Base-by-base conservation (phyloP, 108 stramenopile genomes). In the Pseudonitzschia delicatissima region DNA sequence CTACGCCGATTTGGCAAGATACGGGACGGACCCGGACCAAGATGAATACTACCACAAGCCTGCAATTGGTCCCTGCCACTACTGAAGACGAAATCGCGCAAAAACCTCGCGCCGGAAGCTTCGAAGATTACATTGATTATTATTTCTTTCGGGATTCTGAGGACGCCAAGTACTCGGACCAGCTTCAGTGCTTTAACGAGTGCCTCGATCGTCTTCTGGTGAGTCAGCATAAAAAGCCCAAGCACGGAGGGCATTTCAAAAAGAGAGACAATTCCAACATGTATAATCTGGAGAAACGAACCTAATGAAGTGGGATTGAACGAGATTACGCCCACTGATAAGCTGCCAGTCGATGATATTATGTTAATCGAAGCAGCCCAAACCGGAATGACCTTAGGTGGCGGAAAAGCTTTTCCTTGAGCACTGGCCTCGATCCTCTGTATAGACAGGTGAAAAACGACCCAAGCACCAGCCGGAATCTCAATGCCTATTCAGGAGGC, bases 401-500 rank as follows among this genome's bases (percentile, higher is more conserved):
- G 9, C 5, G 60, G 32, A 40, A 42, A 37, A 40, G 7, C 32
- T 26, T 12, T 36, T 26, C 18, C 11, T 40, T 18, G n/a, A 61
- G 13, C n/a, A 40, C 60, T 51, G 25, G 60, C 37, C 32, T 32
- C 37, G 26, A 29, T 61, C 60, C 37, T 5, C 11, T 48, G 7
- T 48, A 48, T 7, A 2, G 47, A 2, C 47, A 48, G 17, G 47
- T 48, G 21, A 21, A 61, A 12, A 61, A 37, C 60, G 39, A 40
- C 40, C 35, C 60, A 18, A 13, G 32, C 9, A 26, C 4, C 11
- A 36, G 18, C 34, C 18, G 60, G 20, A 27, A 40, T 37, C 20
- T 26, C 45, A 28, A 69, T 18, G 36, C 32, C 68, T 9, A 62
- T 69, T 35, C 68, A 69, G 59, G 61, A 61, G 15, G 68, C 68